Base-by-base conservation (phyloP, 2,329 filamentous ascomycete genomes). In the Fusarium redolens region DNA sequence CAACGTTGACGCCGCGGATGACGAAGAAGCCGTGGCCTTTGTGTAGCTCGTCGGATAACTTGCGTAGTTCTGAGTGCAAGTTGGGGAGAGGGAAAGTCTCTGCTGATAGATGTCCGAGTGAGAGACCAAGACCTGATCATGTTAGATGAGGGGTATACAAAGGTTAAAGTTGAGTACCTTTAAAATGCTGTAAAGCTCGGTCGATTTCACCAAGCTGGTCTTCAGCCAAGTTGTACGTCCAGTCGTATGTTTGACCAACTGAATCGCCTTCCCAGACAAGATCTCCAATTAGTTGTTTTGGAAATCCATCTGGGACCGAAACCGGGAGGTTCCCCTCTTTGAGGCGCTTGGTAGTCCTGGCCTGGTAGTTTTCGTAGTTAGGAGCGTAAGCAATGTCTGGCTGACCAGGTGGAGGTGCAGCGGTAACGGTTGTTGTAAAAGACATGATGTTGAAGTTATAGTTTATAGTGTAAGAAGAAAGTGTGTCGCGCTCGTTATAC, bases 21-120 rank as follows among this genome's bases (percentile, higher is more conserved):
- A 91, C 88, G 52, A 88, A 88, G 81, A 92, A 91, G 4, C 90
- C 90, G 55, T 86, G 85, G 4, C 89, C 89, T 33, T 82, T 79
- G 76, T 91, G 88, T 3, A 92, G 78, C 65, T 90, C 88, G 14
- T 81, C 74, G 0, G 88, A 89, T 14, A 91, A 78, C 0, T 80
- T 79, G 6, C 88, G 85, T 4, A 92, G 83, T 15, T 82, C 82
- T 1, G 78, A 54, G 65, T 87, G 86, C 0, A 91, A 80, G 0
- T 76, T 84, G 1, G 87, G 87, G 0, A 92, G 79, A 0, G 89
- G 88, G 45, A 92, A 92, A 0, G 85, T 90, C 6, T 84, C 82
- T 63, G 83, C 81, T 11, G 76, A 81, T 54, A 91, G 79, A 44
- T 76, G 47, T 0, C 77, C 77, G 2, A 77, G 45, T 4, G 56